Percentiles rank a stretch among this genome's conserved stretches.
These are phyloP conservation scores for Kurtzmaniella natalensis DNA, from an alignment of 1,139 yeast genomes.

Conservation along the genomic window DNA sequence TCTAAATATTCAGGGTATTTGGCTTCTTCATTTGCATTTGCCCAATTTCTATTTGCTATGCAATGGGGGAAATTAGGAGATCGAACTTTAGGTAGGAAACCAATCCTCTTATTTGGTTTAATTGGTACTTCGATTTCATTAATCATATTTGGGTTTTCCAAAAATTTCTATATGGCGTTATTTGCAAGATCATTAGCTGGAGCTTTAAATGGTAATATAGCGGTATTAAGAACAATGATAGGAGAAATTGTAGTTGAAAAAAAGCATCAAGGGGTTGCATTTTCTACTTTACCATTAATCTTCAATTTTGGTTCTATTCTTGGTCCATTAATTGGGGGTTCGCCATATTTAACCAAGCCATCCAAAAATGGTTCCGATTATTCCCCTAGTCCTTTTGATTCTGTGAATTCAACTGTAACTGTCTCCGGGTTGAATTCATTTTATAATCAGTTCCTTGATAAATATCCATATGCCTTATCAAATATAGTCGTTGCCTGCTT, in stretches of 20 bases:
- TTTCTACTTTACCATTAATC: constrained; percentile 30
- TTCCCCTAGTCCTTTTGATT: too few relatives aligned
- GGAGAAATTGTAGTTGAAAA: constrained; percentile 36
- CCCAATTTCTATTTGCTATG: constrained; percentile 33
- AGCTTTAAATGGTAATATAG: constrained; percentile 32
- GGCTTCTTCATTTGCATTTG: constrained; percentile 35
- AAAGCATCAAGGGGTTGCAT: constrained; percentile 35
- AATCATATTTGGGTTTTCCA: constrained; percentile 30
- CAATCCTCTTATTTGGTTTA: constrained; percentile 27
- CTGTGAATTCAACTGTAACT: constrained; percentile 22
- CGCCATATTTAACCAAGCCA: constrained; percentile 32
- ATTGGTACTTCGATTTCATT: constrained; percentile 27
- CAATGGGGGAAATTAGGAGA: constrained; percentile 35
- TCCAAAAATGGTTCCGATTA: constrained; percentile 8
- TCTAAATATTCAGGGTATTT: constrained; percentile 35
- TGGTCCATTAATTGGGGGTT: constrained; percentile 60
- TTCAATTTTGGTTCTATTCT: constrained; percentile 35
- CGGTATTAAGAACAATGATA: constrained; percentile 34
- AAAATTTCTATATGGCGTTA: constrained; percentile 29
- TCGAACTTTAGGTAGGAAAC: constrained; percentile 27
- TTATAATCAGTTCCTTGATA: constrained; percentile 27
- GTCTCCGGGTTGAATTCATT: constrained; percentile 11
- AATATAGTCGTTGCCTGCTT: constrained; percentile 50
- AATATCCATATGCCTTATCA: constrained; percentile 57
- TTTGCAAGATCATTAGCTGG: constrained; percentile 32